Percentiles rank a stretch among this genome's conserved stretches.
These are phyloP conservation scores for Oryza meridionalis DNA, from an alignment of 176 grass and related monocot genomes.

Conservation along the genomic window DNA sequence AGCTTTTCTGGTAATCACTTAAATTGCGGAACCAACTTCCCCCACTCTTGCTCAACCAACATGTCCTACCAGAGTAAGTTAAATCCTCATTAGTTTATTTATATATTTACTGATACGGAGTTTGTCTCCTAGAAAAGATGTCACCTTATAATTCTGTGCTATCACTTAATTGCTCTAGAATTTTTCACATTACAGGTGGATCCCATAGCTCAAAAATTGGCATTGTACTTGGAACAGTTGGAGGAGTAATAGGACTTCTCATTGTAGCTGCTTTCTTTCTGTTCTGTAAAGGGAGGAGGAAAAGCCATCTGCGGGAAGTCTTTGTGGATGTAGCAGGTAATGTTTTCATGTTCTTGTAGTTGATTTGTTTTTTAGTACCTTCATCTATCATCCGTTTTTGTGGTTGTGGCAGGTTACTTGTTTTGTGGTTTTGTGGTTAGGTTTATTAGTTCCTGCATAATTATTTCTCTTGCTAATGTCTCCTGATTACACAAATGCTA, in stretches of 20 bases:
- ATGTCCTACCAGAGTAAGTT: constrained; percentile 60
- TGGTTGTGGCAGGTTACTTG: background rate
- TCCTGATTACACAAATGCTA: background rate
- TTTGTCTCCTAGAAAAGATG: background rate
- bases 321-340: constrained; percentile 86
- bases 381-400: background rate
- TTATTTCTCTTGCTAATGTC: constrained; percentile 26
- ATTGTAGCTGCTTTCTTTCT: constrained; percentile 62
- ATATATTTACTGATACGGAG: background rate
- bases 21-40: constrained; percentile 67
- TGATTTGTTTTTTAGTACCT: background rate
- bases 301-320: constrained; percentile 54
- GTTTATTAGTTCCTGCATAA: background rate
- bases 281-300: constrained; percentile 60
- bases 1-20: constrained; percentile 87
- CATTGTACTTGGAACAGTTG: constrained; percentile 70
- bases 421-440: background rate
- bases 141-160: background rate
- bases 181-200: constrained; percentile 53
- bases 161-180: constrained; percentile 7
- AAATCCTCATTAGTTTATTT: background rate
- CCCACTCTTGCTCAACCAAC: constrained; percentile 56
- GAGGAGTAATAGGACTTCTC: constrained; percentile 63
- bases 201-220: constrained; percentile 66
- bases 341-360: constrained; percentile 20